Percentiles rank a stretch among this genome's conserved stretches.
phyloP scores from a whole-genome alignment of 2,329 filamentous ascomycete genomes.

The Colletotrichum higginsianum region DNA sequence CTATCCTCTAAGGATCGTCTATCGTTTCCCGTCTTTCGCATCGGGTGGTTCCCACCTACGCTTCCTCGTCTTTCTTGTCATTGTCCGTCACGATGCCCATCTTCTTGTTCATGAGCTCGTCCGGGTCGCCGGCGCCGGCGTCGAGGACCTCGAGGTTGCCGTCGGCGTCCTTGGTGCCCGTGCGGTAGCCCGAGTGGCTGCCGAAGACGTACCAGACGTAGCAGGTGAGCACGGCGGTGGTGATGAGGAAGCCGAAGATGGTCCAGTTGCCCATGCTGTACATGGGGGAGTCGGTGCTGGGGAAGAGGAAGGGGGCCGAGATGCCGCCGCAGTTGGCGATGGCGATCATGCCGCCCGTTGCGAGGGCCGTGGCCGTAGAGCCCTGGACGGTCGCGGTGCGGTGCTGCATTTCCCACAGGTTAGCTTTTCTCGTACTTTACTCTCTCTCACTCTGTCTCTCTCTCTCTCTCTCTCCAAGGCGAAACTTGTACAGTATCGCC shows the following conservation, averaged over 20 bases:
- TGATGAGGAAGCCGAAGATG: conserved; percentile 50
- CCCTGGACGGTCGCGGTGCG: conserved; percentile 52
- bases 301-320: conserved; percentile 53
- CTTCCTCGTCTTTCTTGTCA: conserved; percentile 43
- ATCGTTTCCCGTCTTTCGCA: background rate
- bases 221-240: conserved; percentile 46
- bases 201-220: conserved; percentile 52
- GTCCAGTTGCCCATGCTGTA: conserved; percentile 54
- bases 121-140: conserved; percentile 41
- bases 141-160: conserved; percentile 47
- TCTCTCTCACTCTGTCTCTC: background rate
- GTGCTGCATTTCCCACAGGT: conserved; percentile 43
- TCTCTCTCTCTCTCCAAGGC: background rate
- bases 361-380: conserved; percentile 52
- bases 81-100: conserved; percentile 42
- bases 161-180: conserved; percentile 44
- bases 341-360: conserved; percentile 53
- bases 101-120: conserved; percentile 45
- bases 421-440: background rate
- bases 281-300: conserved; percentile 49
- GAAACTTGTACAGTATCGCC: no score
- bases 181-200: conserved; percentile 51
- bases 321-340: conserved; percentile 54
- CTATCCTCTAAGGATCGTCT: background rate
- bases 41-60: background rate